A percentile compares a stretch with the other conserved stretches of the same genome.
Evolutionary conservation across 1,284 basidiomycete genomes (phyloP).

Genomic region (Polyporus tsugae): DNA sequence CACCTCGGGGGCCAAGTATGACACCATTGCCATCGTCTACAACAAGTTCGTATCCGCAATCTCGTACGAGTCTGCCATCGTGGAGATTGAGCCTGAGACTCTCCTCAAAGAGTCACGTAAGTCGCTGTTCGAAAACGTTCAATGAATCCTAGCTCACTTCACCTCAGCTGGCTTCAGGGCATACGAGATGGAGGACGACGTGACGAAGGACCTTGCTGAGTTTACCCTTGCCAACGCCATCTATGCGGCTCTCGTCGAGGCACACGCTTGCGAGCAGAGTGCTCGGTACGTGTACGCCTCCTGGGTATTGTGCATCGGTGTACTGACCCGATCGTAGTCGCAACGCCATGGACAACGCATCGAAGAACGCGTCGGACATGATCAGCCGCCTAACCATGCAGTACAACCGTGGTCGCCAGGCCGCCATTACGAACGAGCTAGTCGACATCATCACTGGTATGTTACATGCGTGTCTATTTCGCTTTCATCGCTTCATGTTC

Average conservation of each 20-base stretch:
- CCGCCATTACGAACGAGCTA: slow-evolving; percentile 95
- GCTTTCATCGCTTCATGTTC: not conserved
- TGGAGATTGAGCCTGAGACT: slow-evolving; percentile 86
- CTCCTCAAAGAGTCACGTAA: slow-evolving; percentile 80
- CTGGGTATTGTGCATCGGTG: not conserved
- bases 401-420: slow-evolving; percentile 99
- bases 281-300: slow-evolving; percentile 65
- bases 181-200: slow-evolving; percentile 97
- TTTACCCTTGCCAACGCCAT: slow-evolving; percentile 98
- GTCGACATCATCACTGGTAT: slow-evolving; percentile 94
- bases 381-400: slow-evolving; percentile 88
- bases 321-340: slow-evolving; percentile 57
- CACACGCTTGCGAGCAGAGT: slow-evolving; percentile 95
- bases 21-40: slow-evolving; percentile 90
- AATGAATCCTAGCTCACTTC: slow-evolving; percentile 3
- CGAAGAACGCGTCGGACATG: slow-evolving; percentile 98
- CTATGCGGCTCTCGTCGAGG: slow-evolving; percentile 94
- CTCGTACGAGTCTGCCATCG: slow-evolving; percentile 85
- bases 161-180: slow-evolving; percentile 81
- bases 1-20: slow-evolving; percentile 87
- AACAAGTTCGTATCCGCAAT: slow-evolving; percentile 97
- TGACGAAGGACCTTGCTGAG: slow-evolving; percentile 93
- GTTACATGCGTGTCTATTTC: slow-evolving; percentile 28
- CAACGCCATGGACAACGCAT: slow-evolving; percentile 99
- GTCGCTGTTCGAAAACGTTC: slow-evolving; percentile 39